Evolutionary conservation across 176 grass and related monocot genomes (phyloP).

Genomic region (Raddia distichophylla): DNA sequence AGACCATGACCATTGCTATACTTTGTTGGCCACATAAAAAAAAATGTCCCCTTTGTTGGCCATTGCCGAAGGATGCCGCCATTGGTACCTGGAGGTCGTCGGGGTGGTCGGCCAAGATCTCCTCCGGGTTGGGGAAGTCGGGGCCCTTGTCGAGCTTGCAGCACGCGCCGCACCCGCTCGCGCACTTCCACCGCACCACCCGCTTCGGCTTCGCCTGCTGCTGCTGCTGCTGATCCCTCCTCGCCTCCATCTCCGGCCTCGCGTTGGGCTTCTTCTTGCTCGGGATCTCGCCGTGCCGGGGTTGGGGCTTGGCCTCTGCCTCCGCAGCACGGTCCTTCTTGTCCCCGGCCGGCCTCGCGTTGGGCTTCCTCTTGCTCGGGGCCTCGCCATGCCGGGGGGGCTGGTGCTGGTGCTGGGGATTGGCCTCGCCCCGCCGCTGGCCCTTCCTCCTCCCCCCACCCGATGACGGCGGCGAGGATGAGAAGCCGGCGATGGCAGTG

Average conservation of each 20-base stretch:
- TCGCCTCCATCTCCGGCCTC: neutral
- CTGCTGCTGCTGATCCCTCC: neutral
- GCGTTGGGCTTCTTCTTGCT: conserved; percentile 33
- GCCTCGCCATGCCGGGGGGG: neutral
- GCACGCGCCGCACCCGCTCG: conserved; percentile 76
- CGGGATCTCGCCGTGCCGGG: conserved; percentile 11
- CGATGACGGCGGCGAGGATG: conserved; percentile 34
- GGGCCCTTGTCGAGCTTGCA: conserved; percentile 87
- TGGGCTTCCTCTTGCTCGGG: conserved; percentile 35
- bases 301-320: neutral
- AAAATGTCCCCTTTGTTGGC: neutral
- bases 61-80: neutral
- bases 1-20: neutral
- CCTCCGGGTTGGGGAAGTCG: conserved; percentile 62
- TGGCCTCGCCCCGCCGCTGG: conserved; percentile 39
- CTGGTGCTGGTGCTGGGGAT: neutral
- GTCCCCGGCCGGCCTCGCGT: neutral
- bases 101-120: conserved; percentile 63
- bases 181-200: conserved; percentile 62
- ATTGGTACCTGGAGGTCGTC: conserved; percentile 46
- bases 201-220: conserved; percentile 41
- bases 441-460: conserved; percentile 48
- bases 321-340: neutral
- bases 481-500: conserved; percentile 7
- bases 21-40: neutral